Evolutionary conservation across 768 basidiomycete species (phyloP), one percentile per base, ranked within the genome.

Genomic region (Collybiopsis luxurians): DNA sequence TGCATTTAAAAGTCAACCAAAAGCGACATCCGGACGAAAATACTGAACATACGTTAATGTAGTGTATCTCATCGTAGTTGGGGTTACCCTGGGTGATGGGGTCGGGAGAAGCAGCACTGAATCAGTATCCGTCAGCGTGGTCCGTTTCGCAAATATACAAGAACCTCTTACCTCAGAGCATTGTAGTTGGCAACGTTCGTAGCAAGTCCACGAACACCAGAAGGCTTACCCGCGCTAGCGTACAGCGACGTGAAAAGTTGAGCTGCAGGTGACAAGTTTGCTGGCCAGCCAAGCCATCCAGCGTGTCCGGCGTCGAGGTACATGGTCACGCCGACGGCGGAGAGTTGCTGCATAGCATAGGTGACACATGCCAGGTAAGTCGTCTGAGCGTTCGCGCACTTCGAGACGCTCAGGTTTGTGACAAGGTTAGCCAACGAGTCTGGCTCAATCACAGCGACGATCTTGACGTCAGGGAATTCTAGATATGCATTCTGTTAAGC

Each of bases 231-330:
- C 54, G 83, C 83, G 60, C 61, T 67, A 61, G 72, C 72, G 72
- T 74, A 84, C 40, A 86, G 70, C 55, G 74, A 65, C 27, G 71
- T 63, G 68, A 84, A 86, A 58, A 85, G 72, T 60, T 77, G 71
- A 30, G 83, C 84, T 49, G 84, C 83, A 53, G 84, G 84, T 24
- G 64, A 53, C 67, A 85, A 69, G 73, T 86, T 86, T 42, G 84
- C 83, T 59, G 83, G 73, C 85, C 85, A 87, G 42, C 85, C 85
- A 58, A 86, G 77, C 85, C 84, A 86, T 53, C 84, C 83, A 57
- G 81, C 82, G 60, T 83, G 81, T 31, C 82, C 82, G 63, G 83
- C 83, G 67, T 85, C 84, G 62, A 85, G 73, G 70, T 85, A 85
- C 71, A 75, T 73, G 76, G 78, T 82, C 50, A 86, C 81, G 55